Evolutionary conservation across 306 rosid genomes (phyloP).

Genomic region (Ammopiptanthus mongolicus): DNA sequence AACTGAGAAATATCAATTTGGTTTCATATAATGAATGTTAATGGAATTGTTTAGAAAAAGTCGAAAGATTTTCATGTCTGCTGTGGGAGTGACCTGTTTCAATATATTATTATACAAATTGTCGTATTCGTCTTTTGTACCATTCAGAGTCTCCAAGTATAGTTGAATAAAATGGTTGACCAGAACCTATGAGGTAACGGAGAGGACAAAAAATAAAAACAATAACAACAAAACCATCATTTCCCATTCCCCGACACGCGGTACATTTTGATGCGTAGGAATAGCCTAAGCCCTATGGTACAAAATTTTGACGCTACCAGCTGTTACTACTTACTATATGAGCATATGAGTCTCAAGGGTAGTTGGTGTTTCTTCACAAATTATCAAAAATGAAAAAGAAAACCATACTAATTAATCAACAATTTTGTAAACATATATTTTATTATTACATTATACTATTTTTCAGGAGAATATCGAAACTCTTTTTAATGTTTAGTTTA

Average conservation of each 20-base stretch:
- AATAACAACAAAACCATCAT: conserved; percentile 9
- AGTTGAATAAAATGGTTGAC: conserved; percentile 33
- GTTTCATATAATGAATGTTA: not conserved
- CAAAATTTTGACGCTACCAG: not conserved
- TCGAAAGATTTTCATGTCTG: conserved; percentile 35
- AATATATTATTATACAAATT: not conserved
- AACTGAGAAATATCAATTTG: too few species aligned
- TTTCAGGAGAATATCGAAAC: not conserved
- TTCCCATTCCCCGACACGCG: conserved; percentile 12
- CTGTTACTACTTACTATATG: too few species aligned
- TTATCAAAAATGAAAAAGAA: not conserved
- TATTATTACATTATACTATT: not conserved
- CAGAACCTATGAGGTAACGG: not conserved
- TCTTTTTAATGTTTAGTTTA: not conserved
- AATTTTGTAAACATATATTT: not conserved
- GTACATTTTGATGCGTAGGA: conserved; percentile 8
- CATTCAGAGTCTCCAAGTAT: conserved; percentile 16
- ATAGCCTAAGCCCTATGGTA: not conserved
- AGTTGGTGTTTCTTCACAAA: not conserved
- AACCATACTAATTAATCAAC: not conserved
- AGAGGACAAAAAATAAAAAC: not conserved
- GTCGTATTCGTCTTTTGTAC: conserved; percentile 33
- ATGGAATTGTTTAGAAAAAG: not conserved
- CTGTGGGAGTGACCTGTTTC: conserved; percentile 19
- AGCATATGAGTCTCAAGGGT: too few species aligned